Evolutionary conservation across 2,329 filamentous ascomycete species (phyloP), one percentile per base, ranked within the genome.

Genomic region (Arthrinium phaeospermum): DNA sequence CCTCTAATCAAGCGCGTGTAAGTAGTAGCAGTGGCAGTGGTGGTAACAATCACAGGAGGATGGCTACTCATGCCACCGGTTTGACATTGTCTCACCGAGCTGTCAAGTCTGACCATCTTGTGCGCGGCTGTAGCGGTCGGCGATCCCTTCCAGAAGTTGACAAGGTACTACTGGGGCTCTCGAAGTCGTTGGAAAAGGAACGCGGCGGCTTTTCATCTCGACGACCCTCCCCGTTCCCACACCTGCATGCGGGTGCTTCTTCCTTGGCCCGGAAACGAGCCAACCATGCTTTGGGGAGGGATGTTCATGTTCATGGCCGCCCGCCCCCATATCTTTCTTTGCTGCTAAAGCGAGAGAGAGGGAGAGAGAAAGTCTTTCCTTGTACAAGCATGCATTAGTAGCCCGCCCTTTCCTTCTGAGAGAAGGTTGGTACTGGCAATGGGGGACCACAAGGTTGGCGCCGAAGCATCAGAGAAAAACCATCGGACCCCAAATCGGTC

Each of bases 51-150:
- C 10, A 61, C 30, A 37, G 30, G 53, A 61, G 53, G 30, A 37
- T 61, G 34, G 19, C 34, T 64, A 13, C 57, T 64, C 57, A 41
- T 64, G 57, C 57, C 57, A 41, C 57, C 34, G 57, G 57, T 41
- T 64, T 64, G 57, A 41, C 57, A 64, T 64, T 64, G 57, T 64
- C 57, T 64, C 57, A 64, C 57, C 30, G 57, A 64, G 57, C 57
- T 64, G 57, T 64, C 57, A 64, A 64, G 57, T 64, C 57, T 22
- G 57, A 64, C 57, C 57, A 41, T 41, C 34, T 64, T 41, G 57
- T 64, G 34, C 57, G 57, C 57, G 57, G 57, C 57, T 64, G 57
- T 34, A 64, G 57, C 57, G 57, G 57, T 64, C 57, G 57, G 57
- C 57, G 57, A 64, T 64, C 57, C 57, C 34, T 64, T 64, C 57